phyloP scores from a whole-genome alignment of 2,329 filamentous ascomycete species.

The Botrytis paeoniae region DNA sequence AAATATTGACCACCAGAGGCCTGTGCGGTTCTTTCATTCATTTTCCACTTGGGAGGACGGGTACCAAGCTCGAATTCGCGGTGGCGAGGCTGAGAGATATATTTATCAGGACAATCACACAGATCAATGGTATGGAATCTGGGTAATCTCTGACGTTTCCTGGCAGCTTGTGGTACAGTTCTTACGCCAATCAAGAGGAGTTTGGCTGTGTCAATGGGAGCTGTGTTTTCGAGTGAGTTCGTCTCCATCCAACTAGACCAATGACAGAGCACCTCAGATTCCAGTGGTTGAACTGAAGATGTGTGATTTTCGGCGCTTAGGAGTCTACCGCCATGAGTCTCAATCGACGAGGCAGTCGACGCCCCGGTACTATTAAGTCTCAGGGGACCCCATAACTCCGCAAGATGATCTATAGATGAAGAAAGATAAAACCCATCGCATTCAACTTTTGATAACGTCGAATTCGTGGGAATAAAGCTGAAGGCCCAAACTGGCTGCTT shows the following conservation, averaged over 20 bases:
- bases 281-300: not conserved
- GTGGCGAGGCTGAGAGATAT: not conserved
- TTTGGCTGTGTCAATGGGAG: not conserved
- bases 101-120: not conserved
- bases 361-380: not conserved
- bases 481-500: slow-evolving; percentile 1
- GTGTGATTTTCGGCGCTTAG: no score
- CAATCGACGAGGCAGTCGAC: not conserved
- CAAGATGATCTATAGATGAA: not conserved
- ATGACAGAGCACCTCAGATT: not conserved
- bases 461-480: not conserved
- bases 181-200: not conserved
- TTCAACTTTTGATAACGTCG: not conserved
- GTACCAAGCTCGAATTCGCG: slow-evolving; percentile 5
- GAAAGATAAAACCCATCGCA: not conserved
- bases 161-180: not conserved
- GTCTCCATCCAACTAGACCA: not conserved
- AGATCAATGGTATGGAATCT: not conserved
- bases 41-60: not conserved
- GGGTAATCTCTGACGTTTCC: not conserved
- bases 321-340: not conserved
- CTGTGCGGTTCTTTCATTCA: not conserved
- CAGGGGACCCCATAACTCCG: not conserved
- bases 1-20: not conserved
- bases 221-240: not conserved